Percentiles rank a stretch among this genome's conserved stretches.
phyloP scores from a whole-genome alignment of 345 rosid species.

The Microcos paniculata region DNA sequence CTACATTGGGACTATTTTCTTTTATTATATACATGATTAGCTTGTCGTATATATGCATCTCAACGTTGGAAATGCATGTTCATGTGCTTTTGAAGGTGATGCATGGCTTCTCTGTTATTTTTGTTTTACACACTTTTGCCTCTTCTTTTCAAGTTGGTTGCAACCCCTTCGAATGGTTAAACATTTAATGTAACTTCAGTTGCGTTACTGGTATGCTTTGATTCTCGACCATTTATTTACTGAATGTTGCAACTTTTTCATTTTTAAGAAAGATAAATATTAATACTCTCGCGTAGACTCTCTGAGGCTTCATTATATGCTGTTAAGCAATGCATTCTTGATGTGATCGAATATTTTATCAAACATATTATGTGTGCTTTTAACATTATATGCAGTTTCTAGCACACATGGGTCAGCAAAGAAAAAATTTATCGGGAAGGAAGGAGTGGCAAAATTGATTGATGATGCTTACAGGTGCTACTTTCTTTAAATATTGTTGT shows the following conservation, averaged over 20 bases:
- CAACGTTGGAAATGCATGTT: background rate
- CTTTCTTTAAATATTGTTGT: background rate
- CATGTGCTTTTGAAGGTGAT: background rate
- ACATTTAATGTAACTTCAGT: background rate
- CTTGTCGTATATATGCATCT: background rate
- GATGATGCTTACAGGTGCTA: conserved; percentile 37
- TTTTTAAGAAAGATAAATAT: background rate
- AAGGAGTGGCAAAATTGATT: conserved; percentile 29
- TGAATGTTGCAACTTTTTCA: background rate
- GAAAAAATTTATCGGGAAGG: conserved; percentile 18
- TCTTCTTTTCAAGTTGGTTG: background rate
- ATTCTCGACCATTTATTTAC: background rate
- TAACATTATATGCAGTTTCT: conserved; percentile 17
- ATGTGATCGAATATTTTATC: background rate
- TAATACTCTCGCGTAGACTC: background rate
- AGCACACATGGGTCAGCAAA: background rate
- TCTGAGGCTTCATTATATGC: background rate
- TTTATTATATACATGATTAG: background rate
- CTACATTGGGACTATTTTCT: background rate
- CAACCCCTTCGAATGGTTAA: background rate
- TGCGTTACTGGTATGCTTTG: background rate
- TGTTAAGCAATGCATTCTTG: background rate
- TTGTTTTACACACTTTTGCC: background rate
- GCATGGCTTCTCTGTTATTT: background rate
- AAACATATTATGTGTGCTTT: background rate